A percentile compares a stretch with the other conserved stretches of the same genome.
Conservation (phyloP, 139 green algal genomes). For the Cymbomonas tetramitiformis region DNA sequence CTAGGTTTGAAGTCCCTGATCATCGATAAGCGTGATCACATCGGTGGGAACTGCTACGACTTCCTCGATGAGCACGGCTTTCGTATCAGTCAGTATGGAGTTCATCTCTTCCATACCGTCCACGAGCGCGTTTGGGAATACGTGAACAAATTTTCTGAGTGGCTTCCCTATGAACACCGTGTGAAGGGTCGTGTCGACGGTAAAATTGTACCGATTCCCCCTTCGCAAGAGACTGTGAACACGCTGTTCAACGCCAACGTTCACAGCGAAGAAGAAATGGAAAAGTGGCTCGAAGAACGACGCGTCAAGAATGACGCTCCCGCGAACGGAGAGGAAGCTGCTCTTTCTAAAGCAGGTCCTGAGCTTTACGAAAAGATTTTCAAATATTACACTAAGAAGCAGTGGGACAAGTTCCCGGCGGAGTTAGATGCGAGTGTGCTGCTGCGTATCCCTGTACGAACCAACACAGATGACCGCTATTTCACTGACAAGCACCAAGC, state of each 20-base stretch:
- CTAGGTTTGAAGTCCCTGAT: slow-evolving; percentile 18
- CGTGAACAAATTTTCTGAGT: slow-evolving; percentile 23
- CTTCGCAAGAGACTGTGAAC: slow-evolving; percentile 17
- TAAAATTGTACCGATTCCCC: slow-evolving; percentile 18
- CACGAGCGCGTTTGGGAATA: slow-evolving; percentile 25
- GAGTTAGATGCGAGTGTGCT: slow-evolving; percentile 28
- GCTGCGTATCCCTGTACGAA: slow-evolving; percentile 14
- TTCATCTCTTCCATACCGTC: slow-evolving; percentile 27
- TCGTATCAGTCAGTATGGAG: slow-evolving; percentile 16
- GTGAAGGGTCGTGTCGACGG: slow-evolving; percentile 13
- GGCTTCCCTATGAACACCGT: slow-evolving; percentile 24
- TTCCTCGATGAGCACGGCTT: slow-evolving; percentile 16
- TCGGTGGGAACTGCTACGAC: slow-evolving; percentile 30
- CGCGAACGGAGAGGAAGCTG: slow-evolving; percentile 24
- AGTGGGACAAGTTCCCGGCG: slow-evolving; percentile 28
- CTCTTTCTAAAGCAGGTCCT: slow-evolving; percentile 7
- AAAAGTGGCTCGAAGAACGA: slow-evolving; percentile 15
- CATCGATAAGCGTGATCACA: slow-evolving; percentile 26
- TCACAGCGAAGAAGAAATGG: slow-evolving; percentile 20
- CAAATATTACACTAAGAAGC: slow-evolving; percentile 31
- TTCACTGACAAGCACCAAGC: slow-evolving; percentile 21
- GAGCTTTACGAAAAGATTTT: slow-evolving; percentile 23
- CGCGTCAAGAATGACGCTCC: slow-evolving; percentile 13
- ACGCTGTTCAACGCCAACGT: slow-evolving; percentile 18
- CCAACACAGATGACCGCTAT: slow-evolving; percentile 22